Base-by-base conservation (phyloP, 2,329 filamentous ascomycete genomes). In the Claviceps africana region DNA sequence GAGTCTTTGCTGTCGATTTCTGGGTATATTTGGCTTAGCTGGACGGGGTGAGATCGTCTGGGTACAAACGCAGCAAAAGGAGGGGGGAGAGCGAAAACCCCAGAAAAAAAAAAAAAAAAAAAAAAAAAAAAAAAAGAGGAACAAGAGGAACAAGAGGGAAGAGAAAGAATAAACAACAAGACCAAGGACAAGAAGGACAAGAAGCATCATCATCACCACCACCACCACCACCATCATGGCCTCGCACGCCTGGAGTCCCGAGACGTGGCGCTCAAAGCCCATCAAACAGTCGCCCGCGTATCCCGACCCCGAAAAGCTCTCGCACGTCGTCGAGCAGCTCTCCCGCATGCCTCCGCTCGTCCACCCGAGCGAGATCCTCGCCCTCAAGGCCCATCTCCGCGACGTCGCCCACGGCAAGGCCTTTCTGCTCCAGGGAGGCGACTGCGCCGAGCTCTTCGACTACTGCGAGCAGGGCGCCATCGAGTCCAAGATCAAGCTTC, bases 401-500 rank as follows among this genome's bases (percentile, higher is more conserved):
- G 88, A 95, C 70, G 93, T 95, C 6, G 93, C 93, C 5, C 73
- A 86, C 37, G 93, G 93, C 35, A 89, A 91, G 58, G 88, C 91
- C 13, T 97, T 98, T 66, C 76, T 98, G 10, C 80, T 98, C 4
- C 93, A 98, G 71, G 93, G 93, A 55, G 93, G 91, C 56, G 93
- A 98, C 70, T 98, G 93, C 64, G 93, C 93, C 17, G 93, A 98
- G 72, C 78, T 97, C 10, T 98, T 98, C 63, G 88, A 93, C 68
- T 98, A 98, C 74, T 98, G 93, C 69, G 83, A 86, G 61, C 85
- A 89, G 65, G 78, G 79, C 15, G 85, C 86, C 58, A 96, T 98
- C 60, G 89, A 97, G 70, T 85, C 88, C 56, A 98, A 97, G 75
- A 88, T 97, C 68, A 97, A 97, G 72, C 79, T 98, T 28, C 78